Conservation (phyloP, 2,329 filamentous ascomycete genomes). For the Arthroderma sp. region DNA sequence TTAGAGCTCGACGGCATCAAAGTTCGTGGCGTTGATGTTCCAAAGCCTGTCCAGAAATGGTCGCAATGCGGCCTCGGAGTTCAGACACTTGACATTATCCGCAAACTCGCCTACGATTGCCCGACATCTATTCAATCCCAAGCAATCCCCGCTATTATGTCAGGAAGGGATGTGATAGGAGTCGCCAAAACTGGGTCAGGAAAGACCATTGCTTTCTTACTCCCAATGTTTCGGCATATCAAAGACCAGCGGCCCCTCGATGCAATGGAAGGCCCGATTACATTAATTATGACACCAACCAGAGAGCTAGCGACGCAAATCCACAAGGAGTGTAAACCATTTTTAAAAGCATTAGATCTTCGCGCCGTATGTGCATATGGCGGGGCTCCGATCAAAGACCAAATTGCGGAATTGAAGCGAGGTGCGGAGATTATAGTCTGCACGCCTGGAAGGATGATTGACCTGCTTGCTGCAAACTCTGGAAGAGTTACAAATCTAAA, state of each 20-base stretch:
- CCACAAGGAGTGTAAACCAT: conserved; percentile 86
- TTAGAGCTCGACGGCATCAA: conserved; percentile 92
- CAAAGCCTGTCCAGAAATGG: conserved; percentile 92
- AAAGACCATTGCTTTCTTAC: conserved; percentile 88
- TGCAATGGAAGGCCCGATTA: conserved; percentile 74
- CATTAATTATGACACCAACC: conserved; percentile 84
- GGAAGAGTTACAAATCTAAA: conserved; percentile 86
- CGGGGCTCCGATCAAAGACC: conserved; percentile 89
- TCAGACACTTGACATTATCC: conserved; percentile 75
- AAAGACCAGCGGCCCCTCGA: conserved; percentile 78
- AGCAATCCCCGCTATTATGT: conserved; percentile 89
- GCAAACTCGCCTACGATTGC: conserved; percentile 66
- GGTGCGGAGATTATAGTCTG: conserved; percentile 92
- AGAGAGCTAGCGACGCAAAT: conserved; percentile 90
- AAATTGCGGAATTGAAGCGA: conserved; percentile 91
- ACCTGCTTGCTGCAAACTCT: conserved; percentile 82
- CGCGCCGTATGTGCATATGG: conserved; percentile 88
- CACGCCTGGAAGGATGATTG: conserved; percentile 89
- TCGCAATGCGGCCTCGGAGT: conserved; percentile 84
- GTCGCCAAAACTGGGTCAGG: conserved; percentile 96
- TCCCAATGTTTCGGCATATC: conserved; percentile 97
- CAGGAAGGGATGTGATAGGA: conserved; percentile 85
- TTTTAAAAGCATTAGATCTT: conserved; percentile 72
- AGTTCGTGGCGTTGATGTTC: conserved; percentile 73
- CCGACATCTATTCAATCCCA: conserved; percentile 93